A percentile compares a stretch with the other conserved stretches of the same genome.
Conservation (phyloP, 1,284 basidiomycete species). For the Cystobasidiaceae sp. region DNA sequence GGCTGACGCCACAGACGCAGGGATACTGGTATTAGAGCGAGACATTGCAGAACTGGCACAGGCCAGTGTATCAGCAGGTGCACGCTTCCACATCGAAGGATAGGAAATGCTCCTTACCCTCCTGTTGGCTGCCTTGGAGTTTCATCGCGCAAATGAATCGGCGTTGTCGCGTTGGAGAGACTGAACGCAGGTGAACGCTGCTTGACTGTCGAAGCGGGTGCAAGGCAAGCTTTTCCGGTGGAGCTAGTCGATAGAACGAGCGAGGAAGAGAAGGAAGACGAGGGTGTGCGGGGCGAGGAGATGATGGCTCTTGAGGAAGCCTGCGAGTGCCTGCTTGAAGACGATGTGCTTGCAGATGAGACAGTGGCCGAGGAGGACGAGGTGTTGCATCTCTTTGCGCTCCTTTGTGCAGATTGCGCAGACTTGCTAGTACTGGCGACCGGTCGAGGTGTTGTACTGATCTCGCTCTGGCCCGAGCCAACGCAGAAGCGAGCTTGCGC, state of each 20-base stretch:
- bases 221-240: slow-evolving; percentile 12
- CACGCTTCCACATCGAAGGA: neutral
- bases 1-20: neutral
- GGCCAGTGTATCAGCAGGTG: neutral
- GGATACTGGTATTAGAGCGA: slow-evolving; percentile 2
- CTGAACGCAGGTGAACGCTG: no score
- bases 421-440: no score
- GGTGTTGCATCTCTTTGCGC: neutral
- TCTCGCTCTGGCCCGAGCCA: no score
- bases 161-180: no score
- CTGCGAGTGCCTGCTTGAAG: no score
- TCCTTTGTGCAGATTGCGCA: neutral
- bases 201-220: no score
- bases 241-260: slow-evolving; percentile 8
- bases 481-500: no score
- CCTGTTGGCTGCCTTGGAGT: no score
- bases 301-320: neutral
- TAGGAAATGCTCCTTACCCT: no score
- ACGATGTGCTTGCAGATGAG: neutral
- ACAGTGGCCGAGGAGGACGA: neutral
- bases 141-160: neutral
- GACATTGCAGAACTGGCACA: neutral
- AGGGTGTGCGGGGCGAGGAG: neutral
- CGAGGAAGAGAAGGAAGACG: neutral
- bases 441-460: no score